Conservation (phyloP, 306 rosid species). For the Albizia julibrissin region DNA sequence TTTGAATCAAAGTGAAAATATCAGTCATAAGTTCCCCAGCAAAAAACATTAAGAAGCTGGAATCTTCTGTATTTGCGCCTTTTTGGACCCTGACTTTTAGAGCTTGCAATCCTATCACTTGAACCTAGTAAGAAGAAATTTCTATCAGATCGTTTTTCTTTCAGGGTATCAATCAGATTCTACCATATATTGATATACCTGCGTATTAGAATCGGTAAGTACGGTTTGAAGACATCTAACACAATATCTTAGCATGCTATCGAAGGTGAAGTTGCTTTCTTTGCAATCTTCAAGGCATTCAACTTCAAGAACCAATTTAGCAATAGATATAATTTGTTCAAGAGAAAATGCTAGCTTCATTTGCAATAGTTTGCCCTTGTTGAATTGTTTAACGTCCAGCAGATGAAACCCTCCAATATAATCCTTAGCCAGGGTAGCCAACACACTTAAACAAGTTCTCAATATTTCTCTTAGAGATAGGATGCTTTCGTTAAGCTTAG, state of each 20-base stretch:
- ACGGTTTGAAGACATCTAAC: conserved; percentile 59
- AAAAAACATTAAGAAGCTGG: conserved; percentile 59
- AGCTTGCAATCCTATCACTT: conserved; percentile 79
- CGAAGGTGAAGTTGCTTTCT: conserved; percentile 41
- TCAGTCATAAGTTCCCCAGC: conserved; percentile 71
- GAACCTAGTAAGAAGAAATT: conserved; percentile 62
- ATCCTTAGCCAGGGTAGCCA: conserved; percentile 59
- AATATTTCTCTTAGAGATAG: conserved; percentile 49
- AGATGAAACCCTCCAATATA: conserved; percentile 73
- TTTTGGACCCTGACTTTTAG: conserved; percentile 69
- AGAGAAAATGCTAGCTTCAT: conserved; percentile 80
- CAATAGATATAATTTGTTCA: conserved; percentile 69
- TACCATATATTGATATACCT: conserved; percentile 51
- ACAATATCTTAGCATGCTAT: conserved; percentile 55
- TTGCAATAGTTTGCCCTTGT: conserved; percentile 51
- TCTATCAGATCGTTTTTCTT: conserved; percentile 34
- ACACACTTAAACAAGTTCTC: conserved; percentile 65
- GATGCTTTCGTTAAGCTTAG: conserved; percentile 51
- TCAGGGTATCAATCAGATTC: conserved; percentile 31
- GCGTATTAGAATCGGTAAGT: conserved; percentile 66
- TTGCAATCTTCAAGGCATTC: conserved; percentile 43
- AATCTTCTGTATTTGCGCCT: conserved; percentile 55
- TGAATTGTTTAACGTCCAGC: conserved; percentile 53
- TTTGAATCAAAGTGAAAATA: conserved; percentile 59
- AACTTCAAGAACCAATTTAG: conserved; percentile 61